These are phyloP conservation scores for Metschnikowia anglica DNA, from an alignment of 805 yeast genomes.

Conservation along the genomic window DNA sequence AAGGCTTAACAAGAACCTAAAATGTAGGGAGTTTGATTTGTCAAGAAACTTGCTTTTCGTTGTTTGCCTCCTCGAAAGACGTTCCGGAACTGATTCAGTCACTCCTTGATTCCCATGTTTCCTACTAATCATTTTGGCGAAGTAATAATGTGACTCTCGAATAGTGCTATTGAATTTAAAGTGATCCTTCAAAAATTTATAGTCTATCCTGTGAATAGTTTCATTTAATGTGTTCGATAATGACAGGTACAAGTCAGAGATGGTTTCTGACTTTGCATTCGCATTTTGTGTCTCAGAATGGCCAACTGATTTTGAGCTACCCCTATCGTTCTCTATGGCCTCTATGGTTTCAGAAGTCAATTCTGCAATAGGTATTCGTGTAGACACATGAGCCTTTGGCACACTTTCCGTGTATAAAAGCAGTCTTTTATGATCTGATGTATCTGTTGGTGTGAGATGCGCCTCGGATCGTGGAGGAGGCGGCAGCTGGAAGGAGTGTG, in stretches of 20 bases:
- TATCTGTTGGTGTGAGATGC: too few relatives aligned
- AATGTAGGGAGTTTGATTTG: conserved; percentile 13
- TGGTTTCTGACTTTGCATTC: too few relatives aligned
- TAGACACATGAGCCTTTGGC: too few relatives aligned
- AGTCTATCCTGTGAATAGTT: conserved; percentile 12
- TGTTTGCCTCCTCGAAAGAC: conserved; percentile 1
- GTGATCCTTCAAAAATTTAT: conserved; percentile 14
- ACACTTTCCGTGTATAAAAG: too few relatives aligned
- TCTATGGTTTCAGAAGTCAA: too few relatives aligned
- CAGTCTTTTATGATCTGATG: too few relatives aligned
- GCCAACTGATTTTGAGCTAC: too few relatives aligned
- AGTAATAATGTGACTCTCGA: conserved; percentile 7
- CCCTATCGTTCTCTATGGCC: too few relatives aligned
- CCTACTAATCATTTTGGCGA: conserved; percentile 3
- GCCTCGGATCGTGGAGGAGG: background rate
- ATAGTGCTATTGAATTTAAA: conserved; percentile 19
- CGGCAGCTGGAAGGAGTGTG: background rate
- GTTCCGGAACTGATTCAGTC: background rate
- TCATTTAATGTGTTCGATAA: background rate
- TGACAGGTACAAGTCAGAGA: too few relatives aligned
- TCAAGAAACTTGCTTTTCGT: conserved; percentile 7
- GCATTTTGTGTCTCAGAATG: too few relatives aligned
- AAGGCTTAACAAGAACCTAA: conserved; percentile 16
- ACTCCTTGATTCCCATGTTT: background rate
- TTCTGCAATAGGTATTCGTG: too few relatives aligned